Base-by-base conservation (phyloP, 306 rosid genomes). In the Herpetospermum pedunculosum region DNA sequence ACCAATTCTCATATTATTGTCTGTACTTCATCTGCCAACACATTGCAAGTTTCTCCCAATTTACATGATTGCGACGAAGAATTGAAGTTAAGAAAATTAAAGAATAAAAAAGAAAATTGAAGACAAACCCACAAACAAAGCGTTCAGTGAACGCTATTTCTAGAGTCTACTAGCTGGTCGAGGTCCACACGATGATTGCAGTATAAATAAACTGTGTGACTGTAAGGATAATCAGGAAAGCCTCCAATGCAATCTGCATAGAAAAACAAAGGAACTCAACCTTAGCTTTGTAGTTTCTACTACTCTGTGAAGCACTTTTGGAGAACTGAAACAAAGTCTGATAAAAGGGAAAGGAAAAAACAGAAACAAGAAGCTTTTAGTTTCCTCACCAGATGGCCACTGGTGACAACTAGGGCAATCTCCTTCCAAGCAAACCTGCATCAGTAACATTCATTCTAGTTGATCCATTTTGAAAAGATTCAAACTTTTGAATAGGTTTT, bases 241-340 rank as follows among this genome's bases (percentile, higher is more conserved):
- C 92, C 79, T 94, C 96, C 92, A 94, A 85, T 43, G 97, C 92
- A 83, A 81, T 89, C 97, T 94, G 84, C 88, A 84, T 59, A 54
- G 41, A 50, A 38, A 26, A n/a, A 19, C 4, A 16, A 19, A 29
- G n/a, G 21, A 18, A 21, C 47, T 38, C 28, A 26, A 70, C 26
- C 8, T 70, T 26, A 11, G 41, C 37, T 23, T 13, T 23, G 49
- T 4, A 12, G 30, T 23, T 67, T 41, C 30, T 2, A 35, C 6
- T 11, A 5, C 16, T 11, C 32, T 32, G 35, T 28, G 54, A 69
- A 40, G 3, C 23, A 12, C 53, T 44, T 23, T 70, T 28, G 43
- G 4, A 70, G 23, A 47, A 71, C 59, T 47, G 29, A 63, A 19
- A n/a, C 47, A 35, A 9, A 35, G 1, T 63, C 26, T 63, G 28